Percentiles rank a stretch among this genome's conserved stretches.
Evolutionary conservation across 306 rosid species (phyloP).

Genomic region (Psophocarpus tetragonolobus): DNA sequence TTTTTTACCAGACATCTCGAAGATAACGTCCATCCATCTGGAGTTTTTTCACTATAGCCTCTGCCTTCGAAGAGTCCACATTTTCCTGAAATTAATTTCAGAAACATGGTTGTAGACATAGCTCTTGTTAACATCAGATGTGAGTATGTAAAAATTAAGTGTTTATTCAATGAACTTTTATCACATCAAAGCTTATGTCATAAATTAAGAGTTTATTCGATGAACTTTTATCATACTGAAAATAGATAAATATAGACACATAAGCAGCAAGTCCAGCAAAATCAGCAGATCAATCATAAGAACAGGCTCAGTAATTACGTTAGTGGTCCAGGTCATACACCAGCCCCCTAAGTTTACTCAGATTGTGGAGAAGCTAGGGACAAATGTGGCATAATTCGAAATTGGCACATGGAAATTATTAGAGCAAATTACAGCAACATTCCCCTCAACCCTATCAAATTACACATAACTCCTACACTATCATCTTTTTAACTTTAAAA

Average conservation of each 20-base stretch:
- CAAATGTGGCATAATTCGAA: background rate
- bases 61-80: conserved; percentile 66
- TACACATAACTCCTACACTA: too few species aligned
- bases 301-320: background rate
- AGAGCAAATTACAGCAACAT: too few species aligned
- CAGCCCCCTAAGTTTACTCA: background rate
- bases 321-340: background rate
- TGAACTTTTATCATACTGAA: background rate
- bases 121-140: background rate
- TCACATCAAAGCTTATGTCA: background rate
- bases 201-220: background rate
- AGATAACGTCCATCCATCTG: conserved; percentile 72
- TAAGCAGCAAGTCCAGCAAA: background rate
- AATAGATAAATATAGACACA: background rate
- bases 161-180: background rate
- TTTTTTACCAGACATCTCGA: conserved; percentile 69
- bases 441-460: too few species aligned
- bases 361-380: background rate
- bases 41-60: conserved; percentile 62
- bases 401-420: too few species aligned
- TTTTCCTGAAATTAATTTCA: conserved; percentile 50
- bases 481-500: too few species aligned
- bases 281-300: background rate
- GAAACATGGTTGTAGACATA: background rate
- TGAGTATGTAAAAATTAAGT: background rate